Evolutionary conservation across 139 green algal genomes (phyloP).

Genomic region (Tetradesmus lagerheimii): DNA sequence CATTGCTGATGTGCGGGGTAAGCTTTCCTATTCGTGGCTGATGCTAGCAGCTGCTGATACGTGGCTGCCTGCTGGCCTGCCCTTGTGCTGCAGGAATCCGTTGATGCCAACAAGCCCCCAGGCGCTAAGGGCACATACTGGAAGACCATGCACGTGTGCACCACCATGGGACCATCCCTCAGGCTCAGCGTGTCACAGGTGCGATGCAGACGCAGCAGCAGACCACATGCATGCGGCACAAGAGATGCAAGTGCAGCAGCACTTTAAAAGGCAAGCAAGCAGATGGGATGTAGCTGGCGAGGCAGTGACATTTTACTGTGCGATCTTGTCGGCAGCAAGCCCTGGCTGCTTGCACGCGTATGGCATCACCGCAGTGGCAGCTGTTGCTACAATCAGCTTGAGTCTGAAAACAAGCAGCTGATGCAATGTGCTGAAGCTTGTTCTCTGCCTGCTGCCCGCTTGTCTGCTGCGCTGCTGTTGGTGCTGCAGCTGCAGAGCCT

Average conservation of each 20-base stretch:
- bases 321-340: not conserved
- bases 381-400: too few species aligned
- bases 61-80: not conserved
- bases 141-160: constrained; percentile 95
- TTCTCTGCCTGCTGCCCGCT: not conserved
- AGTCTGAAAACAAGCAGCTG: too few species aligned
- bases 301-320: not conserved
- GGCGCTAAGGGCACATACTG: constrained; percentile 99
- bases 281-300: not conserved
- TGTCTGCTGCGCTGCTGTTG: not conserved
- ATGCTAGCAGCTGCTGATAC: not conserved
- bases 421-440: not conserved
- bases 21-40: not conserved
- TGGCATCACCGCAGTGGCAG: not conserved
- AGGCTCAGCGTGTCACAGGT: constrained; percentile 72
- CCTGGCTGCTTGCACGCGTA: not conserved
- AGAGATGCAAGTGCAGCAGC: too few species aligned
- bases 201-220: not conserved
- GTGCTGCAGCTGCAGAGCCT: constrained; percentile 44
- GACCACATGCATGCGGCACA: not conserved
- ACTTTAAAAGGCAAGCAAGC: too few species aligned
- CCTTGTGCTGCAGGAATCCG: constrained; percentile 75
- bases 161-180: constrained; percentile 96
- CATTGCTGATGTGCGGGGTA: not conserved
- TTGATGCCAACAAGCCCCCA: constrained; percentile 94